Base-by-base conservation (phyloP, 371 early-diverging fungal species). In the Apophysomyces trapeziformis region DNA sequence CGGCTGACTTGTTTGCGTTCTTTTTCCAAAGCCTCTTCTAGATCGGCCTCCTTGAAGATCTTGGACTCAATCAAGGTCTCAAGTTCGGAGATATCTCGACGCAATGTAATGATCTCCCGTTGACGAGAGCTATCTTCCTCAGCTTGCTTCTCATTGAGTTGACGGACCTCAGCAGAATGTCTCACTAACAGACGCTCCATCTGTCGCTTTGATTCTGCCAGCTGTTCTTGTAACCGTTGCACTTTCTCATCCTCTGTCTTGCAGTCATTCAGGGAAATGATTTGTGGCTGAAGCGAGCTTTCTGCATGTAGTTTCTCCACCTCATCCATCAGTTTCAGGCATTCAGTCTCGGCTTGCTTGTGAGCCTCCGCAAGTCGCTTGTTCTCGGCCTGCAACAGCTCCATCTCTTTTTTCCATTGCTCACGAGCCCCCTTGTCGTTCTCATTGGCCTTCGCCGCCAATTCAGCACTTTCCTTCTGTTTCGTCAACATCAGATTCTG, bases 11-110 rank as follows among this genome's bases (percentile, higher is more conserved):
- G 70, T 60, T 83, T 83, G 62, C 83, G 77, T 43, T 87, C 87
- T 21, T 65, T 71, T 67, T 85, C 86, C 7, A 87, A 68, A 6
- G 84, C 83, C 68, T 91, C 90, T 67, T 89, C 91, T 4, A 91
- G 78, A 69, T 93, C 93, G 0, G 89, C 83, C 54, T 93, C 91
- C 61, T 82, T 85, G 69, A 92, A 93, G 44, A 90, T 84, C 75
- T 89, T 92, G 70, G 88, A 87, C 69, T 93, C 93, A 47, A 92
- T 85, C 62, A 93, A 63, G 18, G 83, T 75, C 57, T 92, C 93
- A 7, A 91, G 72, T 14, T 87, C 89, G 8, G 87, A 82, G 4
- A 93, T 76, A 65, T 93, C 92, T 44, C 89, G 86, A 61, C 89
- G 85, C 38, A 92, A 69, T 37, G 71, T 66, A 4, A 69, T 67